Evolutionary conservation across 2,329 filamentous ascomycete species (phyloP), one percentile per base, ranked within the genome.

Genomic region (Endocalyx cinctus): DNA sequence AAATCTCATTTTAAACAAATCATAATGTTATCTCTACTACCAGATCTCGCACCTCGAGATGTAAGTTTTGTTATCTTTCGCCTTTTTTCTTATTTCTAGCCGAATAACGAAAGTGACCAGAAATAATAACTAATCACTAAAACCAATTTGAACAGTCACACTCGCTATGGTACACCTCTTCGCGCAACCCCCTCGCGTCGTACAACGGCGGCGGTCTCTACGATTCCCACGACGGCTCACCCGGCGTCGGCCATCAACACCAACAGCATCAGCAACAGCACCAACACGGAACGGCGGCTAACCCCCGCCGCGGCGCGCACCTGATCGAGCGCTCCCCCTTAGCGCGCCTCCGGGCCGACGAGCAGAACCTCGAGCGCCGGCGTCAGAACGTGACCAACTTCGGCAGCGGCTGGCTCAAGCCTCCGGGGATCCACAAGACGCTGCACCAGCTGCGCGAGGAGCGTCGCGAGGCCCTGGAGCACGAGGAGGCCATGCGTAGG

Each of bases 391-490:
- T 97, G 18, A 77, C 84, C 29, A 85, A 88, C 51, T 96, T 94
- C 55, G 92, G 92, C 39, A 84, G 82, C 45, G 77, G 76, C 27
- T 98, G 92, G 92, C 81, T 98, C 35, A 85, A 84, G 38, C 92
- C 92, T 0, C 88, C 87, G 0, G 92, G 90, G 6, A 74, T 95
- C 35, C 60, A 79, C 37, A 98, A 97, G 69, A 95, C 90, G 1
- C 77, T 95, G 39, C 82, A 94, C 55, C 88, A 94, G 42, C 77
- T 88, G 63, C 82, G 84, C 26, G 92, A 98, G 62, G 92, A 98
- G 65, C 79, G 82, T 46, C 77, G 84, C 10, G 92, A 98, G 66
- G 76, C 85, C 35, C 83, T 90, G 55, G 92, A 98, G 60, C 85
- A 89, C 39, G 77, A 85, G 42, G 80, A 85, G 52, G 76, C 84